A percentile compares a stretch with the other conserved stretches of the same genome.
Evolutionary conservation across 345 rosid genomes (phyloP).

Genomic region (Bruguiera sexangula): DNA sequence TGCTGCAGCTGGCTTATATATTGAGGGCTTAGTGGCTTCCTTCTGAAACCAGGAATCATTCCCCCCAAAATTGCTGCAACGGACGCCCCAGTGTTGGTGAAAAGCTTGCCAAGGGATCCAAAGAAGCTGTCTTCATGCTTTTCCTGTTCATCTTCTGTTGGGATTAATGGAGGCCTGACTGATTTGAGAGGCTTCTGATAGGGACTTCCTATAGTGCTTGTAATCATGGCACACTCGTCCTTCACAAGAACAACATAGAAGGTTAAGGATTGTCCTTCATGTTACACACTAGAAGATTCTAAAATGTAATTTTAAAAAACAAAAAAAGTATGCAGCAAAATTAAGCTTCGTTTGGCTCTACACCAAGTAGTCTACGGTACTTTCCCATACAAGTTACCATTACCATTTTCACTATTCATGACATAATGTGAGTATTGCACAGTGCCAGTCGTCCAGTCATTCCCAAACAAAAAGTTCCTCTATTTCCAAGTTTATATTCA

Average conservation of each 20-base stretch:
- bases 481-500: neutral
- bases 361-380: neutral
- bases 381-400: neutral
- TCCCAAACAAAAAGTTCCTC: neutral
- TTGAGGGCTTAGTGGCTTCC: conserved; percentile 39
- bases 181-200: conserved; percentile 57
- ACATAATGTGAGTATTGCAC: neutral
- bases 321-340: neutral
- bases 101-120: conserved; percentile 54
- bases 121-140: conserved; percentile 74
- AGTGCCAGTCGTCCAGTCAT: neutral
- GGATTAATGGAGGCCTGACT: conserved; percentile 67
- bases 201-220: conserved; percentile 22
- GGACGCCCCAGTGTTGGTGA: conserved; percentile 43
- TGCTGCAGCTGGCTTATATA: conserved; percentile 27
- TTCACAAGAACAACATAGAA: conserved; percentile 23
- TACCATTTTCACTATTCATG: conserved; percentile 8
- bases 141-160: conserved; percentile 54
- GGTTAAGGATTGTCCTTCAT: neutral
- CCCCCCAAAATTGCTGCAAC: conserved; percentile 62
- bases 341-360: neutral
- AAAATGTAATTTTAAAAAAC: neutral
- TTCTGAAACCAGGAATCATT: conserved; percentile 54
- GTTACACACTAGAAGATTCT: neutral
- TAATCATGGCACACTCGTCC: conserved; percentile 42